Percentiles rank a stretch among this genome's conserved stretches.
These are phyloP conservation scores for Digitaria exilis DNA, from an alignment of 202 grass and related monocot species.

Conservation along the genomic window DNA sequence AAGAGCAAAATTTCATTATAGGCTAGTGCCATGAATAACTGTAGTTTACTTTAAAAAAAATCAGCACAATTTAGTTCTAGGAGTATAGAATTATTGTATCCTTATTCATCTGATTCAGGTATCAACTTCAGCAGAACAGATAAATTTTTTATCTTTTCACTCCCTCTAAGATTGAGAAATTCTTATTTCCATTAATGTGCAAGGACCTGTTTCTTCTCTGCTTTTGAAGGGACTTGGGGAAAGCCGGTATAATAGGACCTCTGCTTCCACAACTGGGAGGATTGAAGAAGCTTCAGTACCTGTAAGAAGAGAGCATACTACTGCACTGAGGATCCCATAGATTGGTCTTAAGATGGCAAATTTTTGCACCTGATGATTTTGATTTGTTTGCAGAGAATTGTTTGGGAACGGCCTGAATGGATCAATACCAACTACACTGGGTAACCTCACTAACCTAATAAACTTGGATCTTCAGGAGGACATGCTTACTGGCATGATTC, in stretches of 20 bases:
- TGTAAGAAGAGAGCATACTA: slow-evolving; percentile 36
- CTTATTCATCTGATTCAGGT: not conserved
- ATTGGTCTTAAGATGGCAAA: not conserved
- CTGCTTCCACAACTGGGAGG: slow-evolving; percentile 53
- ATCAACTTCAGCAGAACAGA: not conserved
- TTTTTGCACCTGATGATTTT: not conserved
- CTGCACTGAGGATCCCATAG: not conserved
- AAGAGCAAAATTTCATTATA: not conserved
- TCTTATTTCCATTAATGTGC: not conserved
- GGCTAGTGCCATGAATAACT: no score
- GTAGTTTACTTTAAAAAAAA: no score
- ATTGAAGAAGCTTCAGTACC: slow-evolving; percentile 58
- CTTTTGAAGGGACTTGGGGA: slow-evolving; percentile 54
- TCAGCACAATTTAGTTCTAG: not conserved
- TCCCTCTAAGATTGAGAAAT: not conserved
- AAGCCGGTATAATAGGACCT: slow-evolving; percentile 48
- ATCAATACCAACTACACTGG: slow-evolving; percentile 16
- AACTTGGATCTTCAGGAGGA: slow-evolving; percentile 38
- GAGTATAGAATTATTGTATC: not conserved
- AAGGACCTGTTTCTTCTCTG: not conserved
- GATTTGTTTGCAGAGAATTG: slow-evolving; percentile 6
- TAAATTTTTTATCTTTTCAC: not conserved
- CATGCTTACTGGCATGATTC: not conserved
- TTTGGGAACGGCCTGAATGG: slow-evolving; percentile 6
- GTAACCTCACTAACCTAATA: slow-evolving; percentile 18